Base-by-base conservation (phyloP, 2,329 filamentous ascomycete genomes). In the Chalaropsis thielavioides region DNA sequence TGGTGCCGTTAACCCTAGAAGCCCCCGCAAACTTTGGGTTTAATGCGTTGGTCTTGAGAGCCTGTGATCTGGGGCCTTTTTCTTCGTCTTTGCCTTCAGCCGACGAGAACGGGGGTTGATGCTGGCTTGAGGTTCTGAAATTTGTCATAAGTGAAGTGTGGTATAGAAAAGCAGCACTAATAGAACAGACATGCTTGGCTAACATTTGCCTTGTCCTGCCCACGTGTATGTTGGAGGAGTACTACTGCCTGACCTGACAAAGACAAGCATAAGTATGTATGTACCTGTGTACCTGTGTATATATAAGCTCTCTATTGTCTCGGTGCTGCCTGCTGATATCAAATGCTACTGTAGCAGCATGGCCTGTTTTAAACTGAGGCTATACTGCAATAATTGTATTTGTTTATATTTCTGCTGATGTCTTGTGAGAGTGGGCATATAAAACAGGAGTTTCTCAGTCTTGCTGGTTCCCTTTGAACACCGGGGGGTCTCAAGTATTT, bases 291-390 rank as follows among this genome's bases (percentile, higher is more conserved):
- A n/a, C n/a, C n/a, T 56, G 46, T 49, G 46, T 56, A 56, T 27
- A 27, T 56, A 31, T 31, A 56, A 10, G 31, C 13, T 56, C 51
- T 27, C 17, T n/a, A 22, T 24, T 56, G 27, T 31, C 51, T 56
- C 27, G 51, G 51, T 13, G 17, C 46, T 49, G 15, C 13, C 22
- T 31, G 51, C 17, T 31, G n/a, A 24, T 8, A 15, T 17, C 6
- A 10, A n/a, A 56, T 56, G 51, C 51, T 56, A 56, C 51, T 31
- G 51, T 56, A 56, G 51, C 51, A 56, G n/a, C 41, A 56, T 19
- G 51, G 51, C 22, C 8, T 56, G 51, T 56, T 56, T 56, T 56
- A 31, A 56, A 56, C 22, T 31, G 22, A 56, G 22, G 22, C 51
- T 31, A 27, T 31, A 56, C 17, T 11, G 11, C 46, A 22, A 22